Evolutionary conservation across 176 grass and related monocot genomes (phyloP).

Genomic region (Phoenix dactylifera): DNA sequence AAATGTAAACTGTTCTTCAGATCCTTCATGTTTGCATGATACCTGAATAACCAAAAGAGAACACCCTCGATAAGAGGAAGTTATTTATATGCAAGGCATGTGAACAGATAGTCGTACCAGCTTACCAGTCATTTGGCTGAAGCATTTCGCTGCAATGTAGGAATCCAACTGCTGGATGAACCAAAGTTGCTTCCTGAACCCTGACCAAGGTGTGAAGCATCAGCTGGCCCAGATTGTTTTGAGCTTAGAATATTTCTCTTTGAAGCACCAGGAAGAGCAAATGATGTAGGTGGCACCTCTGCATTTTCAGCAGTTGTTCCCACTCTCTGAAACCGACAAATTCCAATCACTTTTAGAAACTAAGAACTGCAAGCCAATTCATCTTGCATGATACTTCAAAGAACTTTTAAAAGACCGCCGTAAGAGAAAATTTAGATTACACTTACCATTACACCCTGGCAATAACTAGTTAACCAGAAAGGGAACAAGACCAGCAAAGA

Average conservation of each 20-base stretch:
- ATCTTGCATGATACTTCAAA: too few species aligned
- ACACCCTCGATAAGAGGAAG: conserved; percentile 10
- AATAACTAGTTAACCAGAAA: too few species aligned
- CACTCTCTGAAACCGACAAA: conserved; percentile 26
- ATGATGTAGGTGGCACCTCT: conserved; percentile 31
- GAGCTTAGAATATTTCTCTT: conserved; percentile 5
- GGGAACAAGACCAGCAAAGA: too few species aligned
- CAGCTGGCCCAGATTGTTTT: conserved; percentile 14
- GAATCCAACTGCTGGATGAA: conserved; percentile 20
- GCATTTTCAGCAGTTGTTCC: conserved; percentile 23
- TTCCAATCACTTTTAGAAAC: too few species aligned
- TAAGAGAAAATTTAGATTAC: too few species aligned
- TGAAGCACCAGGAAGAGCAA: conserved; percentile 19
- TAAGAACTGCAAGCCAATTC: too few species aligned
- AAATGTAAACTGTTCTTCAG: conserved; percentile 1
- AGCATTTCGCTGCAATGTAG: conserved; percentile 28
- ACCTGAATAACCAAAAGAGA: conserved; percentile 26
- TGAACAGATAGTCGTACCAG: too few species aligned
- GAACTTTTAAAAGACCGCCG: too few species aligned
- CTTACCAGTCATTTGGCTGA: conserved; percentile 36
- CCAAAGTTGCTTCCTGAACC: conserved; percentile 32
- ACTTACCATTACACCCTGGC: too few species aligned
- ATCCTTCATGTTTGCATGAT: conserved; percentile 4
- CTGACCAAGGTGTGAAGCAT: conserved; percentile 19
- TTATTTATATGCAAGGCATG: too few species aligned